Conservation (phyloP, 306 rosid genomes). For the Vigna angularis region DNA sequence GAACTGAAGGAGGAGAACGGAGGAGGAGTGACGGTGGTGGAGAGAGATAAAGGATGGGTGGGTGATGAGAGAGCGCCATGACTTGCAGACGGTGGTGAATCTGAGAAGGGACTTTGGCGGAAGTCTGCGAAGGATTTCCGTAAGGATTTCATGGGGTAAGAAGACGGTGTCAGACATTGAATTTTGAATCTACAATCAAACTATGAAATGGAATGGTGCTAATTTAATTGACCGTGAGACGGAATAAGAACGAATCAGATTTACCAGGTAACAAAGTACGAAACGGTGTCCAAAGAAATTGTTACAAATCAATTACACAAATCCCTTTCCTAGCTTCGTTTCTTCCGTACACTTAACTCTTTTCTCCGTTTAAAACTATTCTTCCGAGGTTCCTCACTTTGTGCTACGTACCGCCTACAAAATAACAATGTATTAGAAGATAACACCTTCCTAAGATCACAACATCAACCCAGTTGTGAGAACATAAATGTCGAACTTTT, state of each 20-base stretch:
- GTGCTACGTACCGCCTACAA: too few relatives aligned
- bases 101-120: slow-evolving; percentile 23
- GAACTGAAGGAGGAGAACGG: slow-evolving; percentile 26
- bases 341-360: too few relatives aligned
- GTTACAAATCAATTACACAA: too few relatives aligned
- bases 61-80: slow-evolving; percentile 37
- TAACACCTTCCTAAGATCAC: too few relatives aligned
- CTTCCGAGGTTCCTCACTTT: too few relatives aligned
- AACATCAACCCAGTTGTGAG: too few relatives aligned
- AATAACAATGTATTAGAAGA: too few relatives aligned
- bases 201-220: not conserved
- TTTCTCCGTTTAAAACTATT: too few relatives aligned
- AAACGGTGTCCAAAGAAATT: too few relatives aligned
- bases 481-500: too few relatives aligned
- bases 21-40: slow-evolving; percentile 14
- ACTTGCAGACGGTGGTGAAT: slow-evolving; percentile 36
- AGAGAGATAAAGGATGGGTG: slow-evolving; percentile 34
- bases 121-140: slow-evolving; percentile 16
- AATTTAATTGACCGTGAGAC: not conserved
- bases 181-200: not conserved
- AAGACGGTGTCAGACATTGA: slow-evolving; percentile 5
- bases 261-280: too few relatives aligned
- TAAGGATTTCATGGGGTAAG: slow-evolving; percentile 17
- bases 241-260: not conserved
- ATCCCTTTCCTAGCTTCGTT: too few relatives aligned